Evolutionary conservation across 768 basidiomycete species (phyloP).

Genomic region (Rossbeevera mucosa): DNA sequence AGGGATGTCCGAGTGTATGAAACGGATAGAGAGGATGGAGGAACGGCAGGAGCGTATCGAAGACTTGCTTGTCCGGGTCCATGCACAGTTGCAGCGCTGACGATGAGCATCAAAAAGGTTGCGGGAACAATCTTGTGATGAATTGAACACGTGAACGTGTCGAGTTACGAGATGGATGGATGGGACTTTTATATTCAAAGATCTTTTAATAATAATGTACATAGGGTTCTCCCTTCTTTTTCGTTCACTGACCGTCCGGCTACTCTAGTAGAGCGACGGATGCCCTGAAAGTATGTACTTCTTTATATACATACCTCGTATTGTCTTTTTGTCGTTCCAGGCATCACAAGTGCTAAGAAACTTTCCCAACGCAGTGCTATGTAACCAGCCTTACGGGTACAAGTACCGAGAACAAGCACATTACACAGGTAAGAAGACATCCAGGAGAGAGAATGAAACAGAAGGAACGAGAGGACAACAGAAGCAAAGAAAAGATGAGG

Average conservation of each 20-base stretch:
- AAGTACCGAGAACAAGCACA: conserved; percentile 9
- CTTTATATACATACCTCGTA: background rate
- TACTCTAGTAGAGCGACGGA: background rate
- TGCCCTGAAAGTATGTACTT: background rate
- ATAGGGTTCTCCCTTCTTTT: background rate
- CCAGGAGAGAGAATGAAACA: background rate
- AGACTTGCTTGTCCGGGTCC: conserved; percentile 37
- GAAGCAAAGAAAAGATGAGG: too few species aligned
- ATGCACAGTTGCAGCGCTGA: conserved; percentile 13
- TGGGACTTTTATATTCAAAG: background rate
- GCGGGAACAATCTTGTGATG: background rate
- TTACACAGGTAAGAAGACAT: conserved; percentile 9
- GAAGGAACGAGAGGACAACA: background rate
- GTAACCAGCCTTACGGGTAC: conserved; percentile 11
- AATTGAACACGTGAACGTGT: background rate
- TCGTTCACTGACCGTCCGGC: background rate
- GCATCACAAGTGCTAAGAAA: background rate
- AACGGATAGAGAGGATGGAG: conserved; percentile 40
- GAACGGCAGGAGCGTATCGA: conserved; percentile 46
- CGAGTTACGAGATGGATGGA: too few species aligned
- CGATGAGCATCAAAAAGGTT: background rate
- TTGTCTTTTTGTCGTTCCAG: conserved; percentile 4
- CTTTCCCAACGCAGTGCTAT: conserved; percentile 1
- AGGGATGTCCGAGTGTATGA: conserved; percentile 27
- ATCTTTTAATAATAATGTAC: conserved; percentile 3